Conservation (phyloP, 163 green algal species). For the Scenedesmus sp. region DNA sequence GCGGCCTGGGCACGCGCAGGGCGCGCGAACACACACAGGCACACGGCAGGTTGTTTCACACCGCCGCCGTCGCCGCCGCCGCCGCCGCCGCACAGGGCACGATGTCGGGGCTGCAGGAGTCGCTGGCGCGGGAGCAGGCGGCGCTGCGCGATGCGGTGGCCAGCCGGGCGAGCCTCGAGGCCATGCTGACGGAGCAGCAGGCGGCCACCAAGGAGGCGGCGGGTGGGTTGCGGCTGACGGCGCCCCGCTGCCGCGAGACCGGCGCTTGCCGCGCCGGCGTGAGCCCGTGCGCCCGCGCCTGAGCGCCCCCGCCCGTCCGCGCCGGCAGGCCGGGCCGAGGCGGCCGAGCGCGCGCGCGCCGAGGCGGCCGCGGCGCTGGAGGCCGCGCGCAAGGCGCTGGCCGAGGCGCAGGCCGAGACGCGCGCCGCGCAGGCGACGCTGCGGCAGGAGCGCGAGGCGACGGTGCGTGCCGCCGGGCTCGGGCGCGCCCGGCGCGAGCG, state of each 20-base stretch:
- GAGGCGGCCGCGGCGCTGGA: slow-evolving; percentile 15
- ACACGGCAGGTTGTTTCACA: too few relatives aligned
- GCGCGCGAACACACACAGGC: too few relatives aligned
- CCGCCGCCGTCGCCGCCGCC: background rate
- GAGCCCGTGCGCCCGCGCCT: too few relatives aligned
- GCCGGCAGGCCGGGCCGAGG: slow-evolving; percentile 13
- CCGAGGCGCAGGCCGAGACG: slow-evolving; percentile 1
- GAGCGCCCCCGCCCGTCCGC: too few relatives aligned
- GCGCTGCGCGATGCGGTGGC: background rate
- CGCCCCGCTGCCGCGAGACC: too few relatives aligned
- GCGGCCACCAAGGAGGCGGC: background rate
- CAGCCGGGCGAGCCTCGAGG: background rate
- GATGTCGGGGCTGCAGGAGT: background rate
- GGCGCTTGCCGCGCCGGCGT: too few relatives aligned
- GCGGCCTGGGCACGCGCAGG: too few relatives aligned
- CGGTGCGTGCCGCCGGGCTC: too few relatives aligned
- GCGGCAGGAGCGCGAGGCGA: slow-evolving; percentile 33
- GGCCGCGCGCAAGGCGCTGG: too few relatives aligned
- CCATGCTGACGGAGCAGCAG: slow-evolving; percentile 9
- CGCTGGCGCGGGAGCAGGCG: background rate
- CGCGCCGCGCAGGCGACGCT: background rate
- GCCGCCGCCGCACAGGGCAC: background rate
- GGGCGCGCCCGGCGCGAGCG: background rate
- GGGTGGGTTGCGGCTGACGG: background rate
- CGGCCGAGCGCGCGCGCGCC: background rate